Percentiles rank a stretch among this genome's conserved stretches.
These are phyloP conservation scores for Pseudocercospora macadamiae DNA, from an alignment of 2,329 filamentous ascomycete genomes.

Conservation along the genomic window DNA sequence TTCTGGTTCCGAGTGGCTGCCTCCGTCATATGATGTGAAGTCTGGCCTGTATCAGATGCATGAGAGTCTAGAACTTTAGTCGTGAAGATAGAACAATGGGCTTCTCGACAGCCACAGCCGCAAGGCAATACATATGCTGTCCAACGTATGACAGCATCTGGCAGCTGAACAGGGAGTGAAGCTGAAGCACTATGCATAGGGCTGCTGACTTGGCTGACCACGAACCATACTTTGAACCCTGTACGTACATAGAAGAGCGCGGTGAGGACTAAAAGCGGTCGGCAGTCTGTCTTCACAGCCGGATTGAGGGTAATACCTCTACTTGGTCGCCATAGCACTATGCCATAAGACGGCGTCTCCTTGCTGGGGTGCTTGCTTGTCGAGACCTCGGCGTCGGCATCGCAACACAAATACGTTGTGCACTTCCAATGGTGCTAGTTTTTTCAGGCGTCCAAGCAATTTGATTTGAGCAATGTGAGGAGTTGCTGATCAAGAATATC, in stretches of 20 bases:
- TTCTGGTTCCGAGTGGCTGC: background rate
- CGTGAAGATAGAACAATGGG: background rate
- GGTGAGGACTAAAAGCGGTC: background rate
- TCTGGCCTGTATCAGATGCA: background rate
- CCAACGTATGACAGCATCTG: background rate
- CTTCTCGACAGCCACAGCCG: background rate
- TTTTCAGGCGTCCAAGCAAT: background rate
- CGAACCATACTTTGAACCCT: background rate
- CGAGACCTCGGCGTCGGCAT: no score
- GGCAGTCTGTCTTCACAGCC: background rate
- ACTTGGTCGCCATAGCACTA: background rate
- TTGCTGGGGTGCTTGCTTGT: background rate
- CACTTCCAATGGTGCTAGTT: no score
- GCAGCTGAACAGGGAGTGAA: background rate
- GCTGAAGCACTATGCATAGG: slow-evolving; percentile 4
- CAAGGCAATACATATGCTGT: background rate
- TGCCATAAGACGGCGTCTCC: background rate
- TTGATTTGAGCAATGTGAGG: background rate
- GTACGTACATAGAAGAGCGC: background rate
- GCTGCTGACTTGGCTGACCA: slow-evolving; percentile 5
- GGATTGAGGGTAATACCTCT: background rate
- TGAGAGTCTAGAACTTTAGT: background rate
- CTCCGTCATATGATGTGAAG: background rate
- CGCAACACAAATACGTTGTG: no score
- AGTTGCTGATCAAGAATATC: background rate